These are phyloP conservation scores for Lineolata rhizophorae DNA, from an alignment of 495 filamentous ascomycete species.

Conservation along the genomic window DNA sequence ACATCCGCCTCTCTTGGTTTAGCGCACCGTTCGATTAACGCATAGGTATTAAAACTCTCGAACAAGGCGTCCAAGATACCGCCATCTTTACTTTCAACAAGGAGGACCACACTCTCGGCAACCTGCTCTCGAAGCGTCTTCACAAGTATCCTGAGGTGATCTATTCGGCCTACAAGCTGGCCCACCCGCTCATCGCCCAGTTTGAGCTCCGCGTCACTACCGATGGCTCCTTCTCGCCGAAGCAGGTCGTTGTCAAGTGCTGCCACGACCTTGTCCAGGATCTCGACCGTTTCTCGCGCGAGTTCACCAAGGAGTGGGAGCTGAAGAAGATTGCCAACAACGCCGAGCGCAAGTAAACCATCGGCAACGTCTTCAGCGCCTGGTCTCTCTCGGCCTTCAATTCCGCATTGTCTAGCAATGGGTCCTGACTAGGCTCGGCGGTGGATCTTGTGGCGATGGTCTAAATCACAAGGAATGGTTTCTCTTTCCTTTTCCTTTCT, in stretches of 20 bases:
- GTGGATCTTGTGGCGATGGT: too few relatives aligned
- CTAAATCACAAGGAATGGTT: too few relatives aligned
- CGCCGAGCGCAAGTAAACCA: too few relatives aligned
- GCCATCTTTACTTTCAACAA: constrained; percentile 87
- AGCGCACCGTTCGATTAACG: background rate
- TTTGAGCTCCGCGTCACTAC: constrained; percentile 83
- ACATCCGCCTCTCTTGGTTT: background rate
- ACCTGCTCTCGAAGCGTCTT: constrained; percentile 64
- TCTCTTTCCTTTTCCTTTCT: too few relatives aligned
- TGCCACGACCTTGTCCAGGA: constrained; percentile 62
- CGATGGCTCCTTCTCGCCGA: constrained; percentile 66
- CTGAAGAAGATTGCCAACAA: constrained; percentile 51
- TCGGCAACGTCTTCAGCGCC: too few relatives aligned
- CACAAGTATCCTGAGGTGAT: constrained; percentile 54
- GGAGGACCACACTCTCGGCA: constrained; percentile 92
- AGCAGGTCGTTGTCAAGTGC: constrained; percentile 57
- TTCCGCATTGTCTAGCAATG: too few relatives aligned
- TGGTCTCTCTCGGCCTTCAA: too few relatives aligned
- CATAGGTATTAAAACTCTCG: background rate
- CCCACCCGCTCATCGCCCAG: constrained; percentile 68
- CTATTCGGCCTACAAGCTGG: constrained; percentile 67
- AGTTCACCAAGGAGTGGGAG: constrained; percentile 91
- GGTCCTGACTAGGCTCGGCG: too few relatives aligned
- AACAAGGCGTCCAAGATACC: constrained; percentile 53
- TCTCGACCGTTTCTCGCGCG: constrained; percentile 50